Percentiles rank a stretch among this genome's conserved stretches.
phyloP scores from a whole-genome alignment of 495 filamentous ascomycete genomes.

The Penicillium steckii region DNA sequence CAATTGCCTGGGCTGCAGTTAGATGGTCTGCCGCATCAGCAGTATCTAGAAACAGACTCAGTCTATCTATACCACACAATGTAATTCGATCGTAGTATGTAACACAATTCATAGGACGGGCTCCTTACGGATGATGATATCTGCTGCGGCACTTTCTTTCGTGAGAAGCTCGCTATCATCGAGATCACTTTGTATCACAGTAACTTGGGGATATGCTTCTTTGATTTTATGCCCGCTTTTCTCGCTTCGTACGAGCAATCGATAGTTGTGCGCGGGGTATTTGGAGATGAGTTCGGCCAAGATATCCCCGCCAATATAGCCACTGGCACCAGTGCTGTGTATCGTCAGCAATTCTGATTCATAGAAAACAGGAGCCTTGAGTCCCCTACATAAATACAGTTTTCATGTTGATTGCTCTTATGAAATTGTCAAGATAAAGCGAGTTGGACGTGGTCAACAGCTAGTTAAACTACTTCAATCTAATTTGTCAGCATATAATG shows the following conservation, averaged over 20 bases:
- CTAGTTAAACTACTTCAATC: no score
- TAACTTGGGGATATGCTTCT: constrained; percentile 38
- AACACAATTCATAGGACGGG: constrained; percentile 57
- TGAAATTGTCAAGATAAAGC: background rate
- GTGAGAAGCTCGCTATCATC: constrained; percentile 35
- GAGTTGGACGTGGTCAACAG: background rate
- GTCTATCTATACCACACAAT: no score
- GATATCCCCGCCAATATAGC: constrained; percentile 60
- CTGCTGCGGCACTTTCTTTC: constrained; percentile 37
- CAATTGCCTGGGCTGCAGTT: constrained; percentile 33
- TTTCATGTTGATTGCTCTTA: background rate
- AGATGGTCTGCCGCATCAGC: constrained; percentile 44
- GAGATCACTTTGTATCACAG: constrained; percentile 39
- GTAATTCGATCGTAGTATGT: no score
- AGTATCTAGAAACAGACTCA: constrained; percentile 26
- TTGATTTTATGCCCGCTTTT: constrained; percentile 57
- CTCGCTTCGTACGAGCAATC: constrained; percentile 57
- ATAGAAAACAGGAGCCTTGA: no score
- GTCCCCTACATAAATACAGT: background rate
- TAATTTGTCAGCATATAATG: no score
- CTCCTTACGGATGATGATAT: constrained; percentile 47
- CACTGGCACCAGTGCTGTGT: background rate
- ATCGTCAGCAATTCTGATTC: background rate
- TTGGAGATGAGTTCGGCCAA: constrained; percentile 50
- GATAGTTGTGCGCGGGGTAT: constrained; percentile 61